These are phyloP conservation scores for Chiua virens DNA, from an alignment of 768 basidiomycete species.

Conservation along the genomic window DNA sequence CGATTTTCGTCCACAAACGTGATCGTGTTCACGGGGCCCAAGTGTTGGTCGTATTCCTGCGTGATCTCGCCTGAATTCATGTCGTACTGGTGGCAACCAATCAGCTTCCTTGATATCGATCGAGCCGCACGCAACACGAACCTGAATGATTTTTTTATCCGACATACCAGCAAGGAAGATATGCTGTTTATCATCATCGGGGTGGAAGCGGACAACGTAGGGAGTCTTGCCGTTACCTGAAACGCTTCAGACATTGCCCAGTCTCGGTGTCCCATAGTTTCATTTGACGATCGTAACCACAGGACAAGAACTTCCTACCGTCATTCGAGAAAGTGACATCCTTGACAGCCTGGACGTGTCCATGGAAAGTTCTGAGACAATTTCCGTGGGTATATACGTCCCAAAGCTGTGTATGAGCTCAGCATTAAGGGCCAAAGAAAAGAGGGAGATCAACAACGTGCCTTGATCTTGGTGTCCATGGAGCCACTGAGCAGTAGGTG, in stretches of 20 bases:
- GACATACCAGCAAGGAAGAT: constrained; percentile 98
- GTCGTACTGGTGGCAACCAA: constrained; percentile 67
- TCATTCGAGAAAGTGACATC: constrained; percentile 96
- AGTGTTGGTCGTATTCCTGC: constrained; percentile 98
- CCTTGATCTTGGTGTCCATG: constrained; percentile 99
- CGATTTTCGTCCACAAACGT: constrained; percentile 99
- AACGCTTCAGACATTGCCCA: constrained; percentile 94
- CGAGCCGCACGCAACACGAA: constrained; percentile 33
- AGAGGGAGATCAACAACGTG: constrained; percentile 27
- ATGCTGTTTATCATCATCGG: constrained; percentile 93
- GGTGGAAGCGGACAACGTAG: constrained; percentile 93
- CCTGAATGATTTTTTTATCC: constrained; percentile 99
- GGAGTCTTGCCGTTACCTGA: constrained; percentile 98
- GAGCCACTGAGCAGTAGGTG: constrained; percentile 92
- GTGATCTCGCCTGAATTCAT: constrained; percentile 93
- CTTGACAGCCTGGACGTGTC: constrained; percentile 95
- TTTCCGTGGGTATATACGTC: constrained; percentile 97
- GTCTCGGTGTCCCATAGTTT: constrained; percentile 99
- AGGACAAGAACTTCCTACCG: constrained; percentile 85
- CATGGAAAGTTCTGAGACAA: constrained; percentile 95
- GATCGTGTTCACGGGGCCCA: constrained; percentile 97
- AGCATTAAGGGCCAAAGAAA: not conserved
- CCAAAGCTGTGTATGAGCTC: constrained; percentile 71
- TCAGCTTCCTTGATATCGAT: not conserved
- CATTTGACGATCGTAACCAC: constrained; percentile 95